Conservation (phyloP, 805 yeast species). For the Alloascoidea africana region DNA sequence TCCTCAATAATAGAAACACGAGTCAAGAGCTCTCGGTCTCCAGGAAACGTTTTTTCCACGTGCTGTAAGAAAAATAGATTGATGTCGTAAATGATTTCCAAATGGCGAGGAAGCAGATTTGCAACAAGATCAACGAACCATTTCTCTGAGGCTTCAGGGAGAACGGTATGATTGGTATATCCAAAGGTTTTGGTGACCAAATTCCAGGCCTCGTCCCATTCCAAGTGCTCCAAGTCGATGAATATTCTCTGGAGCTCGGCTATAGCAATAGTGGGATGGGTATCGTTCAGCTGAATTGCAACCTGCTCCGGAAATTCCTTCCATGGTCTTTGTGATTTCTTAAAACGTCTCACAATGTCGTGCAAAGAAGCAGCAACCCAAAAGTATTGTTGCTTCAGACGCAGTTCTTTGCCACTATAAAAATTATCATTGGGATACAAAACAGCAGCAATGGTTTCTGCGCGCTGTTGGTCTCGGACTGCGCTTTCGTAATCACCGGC, state of each 20-base stretch:
- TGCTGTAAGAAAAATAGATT: constrained; percentile 63
- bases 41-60: constrained; percentile 67
- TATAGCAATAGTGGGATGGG: constrained; percentile 87
- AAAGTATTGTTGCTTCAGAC: constrained; percentile 90
- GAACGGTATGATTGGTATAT: constrained; percentile 89
- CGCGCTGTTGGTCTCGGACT: constrained; percentile 71
- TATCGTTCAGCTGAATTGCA: constrained; percentile 88
- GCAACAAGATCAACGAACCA: constrained; percentile 84
- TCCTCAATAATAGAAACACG: constrained; percentile 83
- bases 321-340: constrained; percentile 69
- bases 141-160: constrained; percentile 89
- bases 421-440: constrained; percentile 91
- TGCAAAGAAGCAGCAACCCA: constrained; percentile 93
- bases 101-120: constrained; percentile 73
- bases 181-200: constrained; percentile 73
- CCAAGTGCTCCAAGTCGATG: constrained; percentile 68
- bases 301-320: constrained; percentile 67
- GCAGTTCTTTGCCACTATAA: constrained; percentile 77
- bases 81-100: constrained; percentile 80
- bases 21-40: constrained; percentile 44
- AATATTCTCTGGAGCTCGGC: constrained; percentile 80
- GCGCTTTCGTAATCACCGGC: constrained; percentile 83
- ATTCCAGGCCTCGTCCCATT: constrained; percentile 77
- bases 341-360: constrained; percentile 81
- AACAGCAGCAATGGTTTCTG: constrained; percentile 86